A percentile compares a stretch with the other conserved stretches of the same genome.
phyloP scores from a whole-genome alignment of 1,284 basidiomycete species.

The Mycena sp. region DNA sequence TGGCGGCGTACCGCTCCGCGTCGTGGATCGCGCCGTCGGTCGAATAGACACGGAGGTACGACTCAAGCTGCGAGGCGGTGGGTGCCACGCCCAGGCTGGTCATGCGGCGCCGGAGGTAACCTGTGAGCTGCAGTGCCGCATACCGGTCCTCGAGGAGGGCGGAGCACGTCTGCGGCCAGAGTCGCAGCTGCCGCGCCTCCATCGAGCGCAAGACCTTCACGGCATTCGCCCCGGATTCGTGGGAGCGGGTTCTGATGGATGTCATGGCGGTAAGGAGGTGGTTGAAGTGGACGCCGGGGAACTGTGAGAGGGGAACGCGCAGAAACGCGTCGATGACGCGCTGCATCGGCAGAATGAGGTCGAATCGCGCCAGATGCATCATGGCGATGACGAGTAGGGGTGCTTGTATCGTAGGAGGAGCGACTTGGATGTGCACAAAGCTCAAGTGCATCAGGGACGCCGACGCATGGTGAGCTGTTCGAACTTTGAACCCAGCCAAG shows the following conservation, averaged over 20 bases:
- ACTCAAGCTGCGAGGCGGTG: constrained; percentile 53
- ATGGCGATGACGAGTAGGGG: constrained; percentile 58
- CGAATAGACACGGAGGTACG: constrained; percentile 59
- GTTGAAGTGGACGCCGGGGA: constrained; percentile 55
- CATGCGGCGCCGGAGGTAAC: constrained; percentile 56
- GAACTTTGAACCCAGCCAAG: constrained; percentile 58
- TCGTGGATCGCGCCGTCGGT: constrained; percentile 52
- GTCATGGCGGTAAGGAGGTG: constrained; percentile 63
- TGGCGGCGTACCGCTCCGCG: constrained; percentile 49
- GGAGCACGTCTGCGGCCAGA: constrained; percentile 55
- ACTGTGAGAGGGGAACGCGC: constrained; percentile 41
- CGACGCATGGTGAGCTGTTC: constrained; percentile 51
- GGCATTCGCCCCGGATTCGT: constrained; percentile 45
- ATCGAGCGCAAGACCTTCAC: constrained; percentile 25
- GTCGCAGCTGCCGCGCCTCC: constrained; percentile 44
- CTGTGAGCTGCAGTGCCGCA: constrained; percentile 58
- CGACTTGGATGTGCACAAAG: constrained; percentile 45
- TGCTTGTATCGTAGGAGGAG: constrained; percentile 46
- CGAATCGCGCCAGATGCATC: constrained; percentile 59
- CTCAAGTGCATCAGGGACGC: constrained; percentile 50
- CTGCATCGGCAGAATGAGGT: constrained; percentile 54
- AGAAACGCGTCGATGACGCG: constrained; percentile 57
- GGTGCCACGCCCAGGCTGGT: constrained; percentile 50
- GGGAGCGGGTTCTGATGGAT: constrained; percentile 49
- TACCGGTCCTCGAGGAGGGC: constrained; percentile 58